phyloP scores from a whole-genome alignment of 1,284 basidiomycete species.

The Phylloporus sp. region DNA sequence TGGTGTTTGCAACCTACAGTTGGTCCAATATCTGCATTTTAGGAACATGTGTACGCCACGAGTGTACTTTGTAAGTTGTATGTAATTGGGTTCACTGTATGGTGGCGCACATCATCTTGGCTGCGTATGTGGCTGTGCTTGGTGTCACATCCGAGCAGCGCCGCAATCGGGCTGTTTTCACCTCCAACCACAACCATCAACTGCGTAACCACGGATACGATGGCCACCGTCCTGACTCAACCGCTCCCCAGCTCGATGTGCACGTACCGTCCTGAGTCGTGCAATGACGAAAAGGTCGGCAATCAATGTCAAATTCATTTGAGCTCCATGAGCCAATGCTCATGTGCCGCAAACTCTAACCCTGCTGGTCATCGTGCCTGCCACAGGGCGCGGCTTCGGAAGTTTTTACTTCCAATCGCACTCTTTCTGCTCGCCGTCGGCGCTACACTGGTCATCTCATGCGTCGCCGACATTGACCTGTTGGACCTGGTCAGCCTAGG shows the following conservation, averaged over 20 bases:
- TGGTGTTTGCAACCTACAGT: too few species aligned
- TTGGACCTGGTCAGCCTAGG: slow-evolving; percentile 32
- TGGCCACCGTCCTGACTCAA: slow-evolving; percentile 37
- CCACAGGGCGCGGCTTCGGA: slow-evolving; percentile 47
- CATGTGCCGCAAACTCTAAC: slow-evolving; percentile 25
- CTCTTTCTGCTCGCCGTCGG: slow-evolving; percentile 42
- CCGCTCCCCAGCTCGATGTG: slow-evolving; percentile 35
- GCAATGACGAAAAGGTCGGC: slow-evolving; percentile 23
- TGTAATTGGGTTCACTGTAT: too few species aligned
- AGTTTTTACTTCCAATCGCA: slow-evolving; percentile 44
- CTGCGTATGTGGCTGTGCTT: slow-evolving; percentile 9
- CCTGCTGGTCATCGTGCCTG: slow-evolving; percentile 41
- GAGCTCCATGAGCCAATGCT: slow-evolving; percentile 27
- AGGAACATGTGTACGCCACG: not conserved
- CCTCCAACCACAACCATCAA: slow-evolving; percentile 17
- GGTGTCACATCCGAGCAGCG: not conserved
- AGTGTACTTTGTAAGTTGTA: too few species aligned
- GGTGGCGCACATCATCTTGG: not conserved
- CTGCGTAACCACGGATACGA: slow-evolving; percentile 25
- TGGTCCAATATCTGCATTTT: not conserved
- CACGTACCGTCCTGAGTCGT: slow-evolving; percentile 15
- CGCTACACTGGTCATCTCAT: slow-evolving; percentile 43
- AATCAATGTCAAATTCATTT: slow-evolving; percentile 39
- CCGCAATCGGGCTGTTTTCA: not conserved
- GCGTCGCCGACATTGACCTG: slow-evolving; percentile 36